Percentiles rank a stretch among this genome's conserved stretches.
These are phyloP conservation scores for Gymnopus androsaceus DNA, from an alignment of 1,284 basidiomycete species.

Conservation along the genomic window DNA sequence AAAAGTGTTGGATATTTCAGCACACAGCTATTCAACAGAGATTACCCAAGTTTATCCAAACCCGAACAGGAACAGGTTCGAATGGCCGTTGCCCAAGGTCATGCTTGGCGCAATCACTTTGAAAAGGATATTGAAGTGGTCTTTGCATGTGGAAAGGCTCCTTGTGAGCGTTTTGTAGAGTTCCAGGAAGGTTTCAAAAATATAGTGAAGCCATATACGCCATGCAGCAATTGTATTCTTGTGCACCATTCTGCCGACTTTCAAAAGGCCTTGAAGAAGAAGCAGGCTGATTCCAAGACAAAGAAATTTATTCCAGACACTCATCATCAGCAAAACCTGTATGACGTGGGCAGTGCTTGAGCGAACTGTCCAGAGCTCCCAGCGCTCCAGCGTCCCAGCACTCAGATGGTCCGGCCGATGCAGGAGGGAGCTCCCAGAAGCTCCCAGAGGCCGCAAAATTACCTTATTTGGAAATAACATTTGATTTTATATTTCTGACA, in stretches of 20 bases:
- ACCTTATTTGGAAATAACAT: no score
- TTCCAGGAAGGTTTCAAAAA: background rate
- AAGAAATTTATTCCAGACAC: background rate
- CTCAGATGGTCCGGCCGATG: no score
- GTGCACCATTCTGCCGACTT: background rate
- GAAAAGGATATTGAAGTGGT: background rate
- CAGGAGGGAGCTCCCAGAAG: no score
- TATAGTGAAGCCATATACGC: background rate
- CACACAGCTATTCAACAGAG: background rate
- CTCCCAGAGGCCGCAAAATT: no score
- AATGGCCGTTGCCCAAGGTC: background rate
- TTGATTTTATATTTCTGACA: no score
- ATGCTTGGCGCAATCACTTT: background rate
- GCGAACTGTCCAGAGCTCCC: no score
- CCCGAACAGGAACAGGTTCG: background rate
- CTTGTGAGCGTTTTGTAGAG: background rate
- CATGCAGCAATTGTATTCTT: conserved; percentile 1
- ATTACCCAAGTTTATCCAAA: background rate
- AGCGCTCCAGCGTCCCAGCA: no score
- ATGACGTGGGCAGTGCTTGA: no score
- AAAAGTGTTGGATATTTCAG: background rate
- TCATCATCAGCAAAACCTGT: no score
- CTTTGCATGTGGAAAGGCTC: conserved; percentile 1
- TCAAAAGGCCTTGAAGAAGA: background rate
- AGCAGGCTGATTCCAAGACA: background rate